A percentile compares a stretch with the other conserved stretches of the same genome.
These are phyloP conservation scores for Candida insectorum DNA, from an alignment of 805 yeast species.

Conservation along the genomic window DNA sequence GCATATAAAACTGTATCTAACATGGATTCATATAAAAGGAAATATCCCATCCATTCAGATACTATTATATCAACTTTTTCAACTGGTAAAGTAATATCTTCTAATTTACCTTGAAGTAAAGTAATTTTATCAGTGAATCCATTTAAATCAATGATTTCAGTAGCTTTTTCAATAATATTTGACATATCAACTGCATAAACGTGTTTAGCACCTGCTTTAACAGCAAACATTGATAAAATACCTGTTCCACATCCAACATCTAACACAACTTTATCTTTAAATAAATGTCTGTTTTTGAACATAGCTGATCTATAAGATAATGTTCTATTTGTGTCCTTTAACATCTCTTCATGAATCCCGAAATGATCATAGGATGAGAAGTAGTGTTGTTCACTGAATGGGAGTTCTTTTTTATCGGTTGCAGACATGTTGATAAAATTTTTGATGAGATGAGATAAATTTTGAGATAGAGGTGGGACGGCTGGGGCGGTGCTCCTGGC, in stretches of 20 bases:
- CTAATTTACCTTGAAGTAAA: constrained; percentile 86
- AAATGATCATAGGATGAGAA: constrained; percentile 94
- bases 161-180: constrained; percentile 94
- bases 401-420: constrained; percentile 60
- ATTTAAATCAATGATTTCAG: constrained; percentile 76
- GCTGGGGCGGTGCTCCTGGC: no score
- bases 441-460: no score
- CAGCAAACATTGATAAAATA: constrained; percentile 95
- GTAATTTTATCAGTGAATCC: constrained; percentile 87
- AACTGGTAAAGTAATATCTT: constrained; percentile 84
- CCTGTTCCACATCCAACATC: constrained; percentile 99
- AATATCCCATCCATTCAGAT: constrained; percentile 99
- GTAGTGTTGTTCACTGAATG: constrained; percentile 85
- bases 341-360: constrained; percentile 98
- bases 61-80: constrained; percentile 90
- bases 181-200: constrained; percentile 98
- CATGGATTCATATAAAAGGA: constrained; percentile 94
- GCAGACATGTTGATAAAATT: constrained; percentile 47
- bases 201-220: constrained; percentile 97
- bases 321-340: constrained; percentile 92
- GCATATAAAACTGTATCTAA: constrained; percentile 93
- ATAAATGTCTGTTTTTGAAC: constrained; percentile 79
- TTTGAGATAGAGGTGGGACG: no score
- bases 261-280: constrained; percentile 88
- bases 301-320: constrained; percentile 89